Conservation (phyloP, 192 early-diverging fungal genomes). For the Pilaira anomala region DNA sequence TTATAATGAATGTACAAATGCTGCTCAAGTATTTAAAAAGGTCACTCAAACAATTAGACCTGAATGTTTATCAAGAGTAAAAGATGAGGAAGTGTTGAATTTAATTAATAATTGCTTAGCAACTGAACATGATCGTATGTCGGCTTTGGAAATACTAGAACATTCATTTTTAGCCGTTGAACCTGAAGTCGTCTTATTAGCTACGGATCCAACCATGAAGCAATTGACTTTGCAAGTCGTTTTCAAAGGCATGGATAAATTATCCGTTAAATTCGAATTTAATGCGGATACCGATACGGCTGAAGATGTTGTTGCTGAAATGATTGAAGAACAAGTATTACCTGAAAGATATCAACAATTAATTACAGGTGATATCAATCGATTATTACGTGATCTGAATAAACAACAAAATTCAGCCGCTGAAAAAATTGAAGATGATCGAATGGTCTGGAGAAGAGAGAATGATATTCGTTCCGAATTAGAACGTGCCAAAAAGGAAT, state of each 20-base stretch:
- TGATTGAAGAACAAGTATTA: constrained; percentile 81
- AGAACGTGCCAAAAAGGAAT: constrained; percentile 21
- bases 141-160: constrained; percentile 68
- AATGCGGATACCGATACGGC: constrained; percentile 76
- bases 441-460: constrained; percentile 35
- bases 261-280: constrained; percentile 79
- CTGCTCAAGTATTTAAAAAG: constrained; percentile 76
- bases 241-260: constrained; percentile 72
- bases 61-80: constrained; percentile 61
- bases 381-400: constrained; percentile 67
- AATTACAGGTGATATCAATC: constrained; percentile 75
- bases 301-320: constrained; percentile 76
- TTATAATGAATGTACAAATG: constrained; percentile 78
- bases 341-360: constrained; percentile 64
- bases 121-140: constrained; percentile 60
- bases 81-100: constrained; percentile 61
- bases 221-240: constrained; percentile 71
- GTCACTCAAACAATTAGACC: constrained; percentile 60
- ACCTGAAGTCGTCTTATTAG: constrained; percentile 68
- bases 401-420: constrained; percentile 50
- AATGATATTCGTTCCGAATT: constrained; percentile 35
- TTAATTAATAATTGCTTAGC: constrained; percentile 66
- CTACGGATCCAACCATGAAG: constrained; percentile 57
- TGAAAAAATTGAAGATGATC: constrained; percentile 58
- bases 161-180: constrained; percentile 73